A percentile compares a stretch with the other conserved stretches of the same genome.
Conservation (phyloP, 1,284 basidiomycete species). For the Trametes versicolor region DNA sequence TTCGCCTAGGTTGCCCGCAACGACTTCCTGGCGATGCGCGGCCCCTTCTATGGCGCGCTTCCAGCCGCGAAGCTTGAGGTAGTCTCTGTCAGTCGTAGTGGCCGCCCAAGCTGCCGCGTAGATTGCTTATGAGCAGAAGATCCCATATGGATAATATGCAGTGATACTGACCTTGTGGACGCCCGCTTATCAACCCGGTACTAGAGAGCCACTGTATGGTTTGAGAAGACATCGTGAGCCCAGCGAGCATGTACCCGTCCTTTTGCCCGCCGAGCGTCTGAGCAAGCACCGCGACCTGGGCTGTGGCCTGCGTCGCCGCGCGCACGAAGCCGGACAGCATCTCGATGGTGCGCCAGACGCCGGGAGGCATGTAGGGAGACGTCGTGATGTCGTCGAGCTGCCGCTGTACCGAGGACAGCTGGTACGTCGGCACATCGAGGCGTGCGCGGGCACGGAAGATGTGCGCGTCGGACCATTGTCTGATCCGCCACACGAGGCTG, state of each 20-base stretch:
- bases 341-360: constrained; percentile 68
- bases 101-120: constrained; percentile 72
- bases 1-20: constrained; percentile 69
- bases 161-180: constrained; percentile 8
- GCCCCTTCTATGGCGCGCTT: constrained; percentile 60
- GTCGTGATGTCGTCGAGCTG: constrained; percentile 64
- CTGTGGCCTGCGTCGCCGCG: constrained; percentile 58
- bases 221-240: constrained; percentile 54
- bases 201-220: constrained; percentile 31
- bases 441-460: constrained; percentile 72
- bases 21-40: constrained; percentile 74
- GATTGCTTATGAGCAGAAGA: background rate
- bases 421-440: constrained; percentile 80
- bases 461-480: constrained; percentile 66
- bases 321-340: constrained; percentile 53
- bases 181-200: background rate
- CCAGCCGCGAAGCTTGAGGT: constrained; percentile 68
- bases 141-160: background rate
- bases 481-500: constrained; percentile 65
- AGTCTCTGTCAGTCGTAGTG: constrained; percentile 70
- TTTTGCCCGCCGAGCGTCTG: constrained; percentile 64
- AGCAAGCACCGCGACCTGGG: constrained; percentile 69
- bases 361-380: constrained; percentile 38
- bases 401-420: constrained; percentile 67
- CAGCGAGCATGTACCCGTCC: constrained; percentile 68